A percentile compares a stretch with the other conserved stretches of the same genome.
Conservation (phyloP, 2,329 filamentous ascomycete genomes). For the Xylaria sp. region DNA sequence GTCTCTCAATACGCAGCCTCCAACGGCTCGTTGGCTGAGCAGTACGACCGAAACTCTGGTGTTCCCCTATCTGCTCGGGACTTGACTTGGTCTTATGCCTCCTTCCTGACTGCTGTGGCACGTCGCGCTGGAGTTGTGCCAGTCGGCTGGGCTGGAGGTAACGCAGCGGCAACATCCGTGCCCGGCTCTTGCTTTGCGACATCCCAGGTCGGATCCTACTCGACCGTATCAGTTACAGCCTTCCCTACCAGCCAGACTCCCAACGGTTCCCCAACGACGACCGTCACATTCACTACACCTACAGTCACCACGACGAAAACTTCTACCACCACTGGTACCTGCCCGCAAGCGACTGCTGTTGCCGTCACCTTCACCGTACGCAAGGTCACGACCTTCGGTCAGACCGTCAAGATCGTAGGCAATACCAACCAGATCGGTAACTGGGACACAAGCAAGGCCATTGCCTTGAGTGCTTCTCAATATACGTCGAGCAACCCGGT, state of each 20-base stretch:
- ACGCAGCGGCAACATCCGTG: constrained; percentile 56
- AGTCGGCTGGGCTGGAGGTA: constrained; percentile 62
- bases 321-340: constrained; percentile 46
- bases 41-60: constrained; percentile 67
- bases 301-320: constrained; percentile 45
- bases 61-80: constrained; percentile 70
- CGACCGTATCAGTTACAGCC: constrained; percentile 56
- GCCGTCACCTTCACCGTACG: constrained; percentile 71
- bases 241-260: constrained; percentile 63
- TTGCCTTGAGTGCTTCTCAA: constrained; percentile 65
- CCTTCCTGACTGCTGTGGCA: constrained; percentile 69
- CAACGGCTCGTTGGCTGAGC: constrained; percentile 74
- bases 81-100: constrained; percentile 57
- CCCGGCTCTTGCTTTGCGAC: constrained; percentile 61
- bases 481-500: constrained; percentile 70
- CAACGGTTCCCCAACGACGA: constrained; percentile 43
- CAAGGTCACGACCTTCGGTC: constrained; percentile 67
- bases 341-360: constrained; percentile 57
- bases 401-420: constrained; percentile 74
- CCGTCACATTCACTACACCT: constrained; percentile 42
- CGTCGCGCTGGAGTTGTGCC: constrained; percentile 67
- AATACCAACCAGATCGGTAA: constrained; percentile 67
- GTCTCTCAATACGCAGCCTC: constrained; percentile 70
- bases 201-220: constrained; percentile 62
- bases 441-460: constrained; percentile 67